Evolutionary conservation across 306 rosid species (phyloP).

Genomic region (Pyrus pyrifolia): DNA sequence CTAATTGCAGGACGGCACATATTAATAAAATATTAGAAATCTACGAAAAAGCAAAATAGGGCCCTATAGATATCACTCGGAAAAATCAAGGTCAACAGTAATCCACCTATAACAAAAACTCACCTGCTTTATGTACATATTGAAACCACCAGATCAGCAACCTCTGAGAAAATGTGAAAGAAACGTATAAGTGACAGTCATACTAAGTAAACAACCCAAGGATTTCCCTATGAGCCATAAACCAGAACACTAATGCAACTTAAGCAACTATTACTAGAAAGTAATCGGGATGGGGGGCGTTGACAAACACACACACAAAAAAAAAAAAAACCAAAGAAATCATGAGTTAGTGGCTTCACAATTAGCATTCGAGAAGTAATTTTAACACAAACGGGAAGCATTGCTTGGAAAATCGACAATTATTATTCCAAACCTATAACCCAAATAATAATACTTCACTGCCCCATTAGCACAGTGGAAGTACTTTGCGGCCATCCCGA

Average conservation of each 20-base stretch:
- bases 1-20: constrained; percentile 26
- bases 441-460: not conserved
- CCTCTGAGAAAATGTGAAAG: not conserved
- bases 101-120: constrained; percentile 10
- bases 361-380: not conserved
- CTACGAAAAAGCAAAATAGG: not conserved
- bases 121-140: constrained; percentile 95
- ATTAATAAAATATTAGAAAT: not conserved
- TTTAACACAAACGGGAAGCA: not conserved
- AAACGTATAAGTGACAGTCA: not conserved
- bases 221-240: not conserved
- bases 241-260: not conserved
- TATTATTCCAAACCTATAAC: not conserved
- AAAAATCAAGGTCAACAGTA: not conserved
- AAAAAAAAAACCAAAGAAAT: not conserved
- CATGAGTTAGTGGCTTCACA: not conserved
- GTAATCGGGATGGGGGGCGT: no score
- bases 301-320: not conserved
- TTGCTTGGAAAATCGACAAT: not conserved
- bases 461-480: not conserved
- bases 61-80: not conserved
- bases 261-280: not conserved
- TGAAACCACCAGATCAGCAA: constrained; percentile 34
- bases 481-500: not conserved
- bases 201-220: not conserved